Conservation (phyloP, 164 flowering plant genomes). For the Umbilicus rupestris region DNA sequence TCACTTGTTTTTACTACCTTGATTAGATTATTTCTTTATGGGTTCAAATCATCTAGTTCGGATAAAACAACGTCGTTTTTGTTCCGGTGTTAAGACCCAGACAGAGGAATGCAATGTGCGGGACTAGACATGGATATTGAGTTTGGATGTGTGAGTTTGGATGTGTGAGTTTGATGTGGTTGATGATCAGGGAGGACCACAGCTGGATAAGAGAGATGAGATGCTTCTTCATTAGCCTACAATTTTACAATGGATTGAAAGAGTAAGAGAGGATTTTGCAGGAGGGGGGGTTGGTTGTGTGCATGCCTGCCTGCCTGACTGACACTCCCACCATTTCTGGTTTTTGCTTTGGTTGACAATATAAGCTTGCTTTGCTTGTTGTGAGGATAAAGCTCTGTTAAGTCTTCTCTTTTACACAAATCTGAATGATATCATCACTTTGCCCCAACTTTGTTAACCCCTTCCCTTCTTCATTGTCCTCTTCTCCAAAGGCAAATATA, state of each 20-base stretch:
- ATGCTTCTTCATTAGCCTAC: background rate
- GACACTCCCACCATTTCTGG: slow-evolving; percentile 6
- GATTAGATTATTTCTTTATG: too few relatives aligned
- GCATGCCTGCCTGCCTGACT: slow-evolving; percentile 5
- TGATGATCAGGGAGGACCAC: background rate
- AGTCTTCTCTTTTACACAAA: background rate
- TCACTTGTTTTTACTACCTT: too few relatives aligned
- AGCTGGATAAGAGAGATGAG: background rate
- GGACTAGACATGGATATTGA: too few relatives aligned
- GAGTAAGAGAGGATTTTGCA: background rate
- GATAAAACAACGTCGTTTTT: background rate
- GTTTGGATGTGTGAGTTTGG: background rate
- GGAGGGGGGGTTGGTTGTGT: background rate
- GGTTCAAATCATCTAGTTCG: background rate
- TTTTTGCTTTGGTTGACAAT: slow-evolving; percentile 4
- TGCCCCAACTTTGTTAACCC: background rate
- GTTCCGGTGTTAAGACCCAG: too few relatives aligned
- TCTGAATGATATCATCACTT: background rate
- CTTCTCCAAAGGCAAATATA: background rate
- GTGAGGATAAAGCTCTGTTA: slow-evolving; percentile 5
- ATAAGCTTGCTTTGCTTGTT: slow-evolving; percentile 2
- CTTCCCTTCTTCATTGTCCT: too few relatives aligned
- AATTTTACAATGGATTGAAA: background rate
- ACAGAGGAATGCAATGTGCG: too few relatives aligned
- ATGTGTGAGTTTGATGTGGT: background rate